Evolutionary conservation across 805 yeast species (phyloP), one percentile per base, ranked within the genome.

Genomic region (Metschnikowia lochheadii): DNA sequence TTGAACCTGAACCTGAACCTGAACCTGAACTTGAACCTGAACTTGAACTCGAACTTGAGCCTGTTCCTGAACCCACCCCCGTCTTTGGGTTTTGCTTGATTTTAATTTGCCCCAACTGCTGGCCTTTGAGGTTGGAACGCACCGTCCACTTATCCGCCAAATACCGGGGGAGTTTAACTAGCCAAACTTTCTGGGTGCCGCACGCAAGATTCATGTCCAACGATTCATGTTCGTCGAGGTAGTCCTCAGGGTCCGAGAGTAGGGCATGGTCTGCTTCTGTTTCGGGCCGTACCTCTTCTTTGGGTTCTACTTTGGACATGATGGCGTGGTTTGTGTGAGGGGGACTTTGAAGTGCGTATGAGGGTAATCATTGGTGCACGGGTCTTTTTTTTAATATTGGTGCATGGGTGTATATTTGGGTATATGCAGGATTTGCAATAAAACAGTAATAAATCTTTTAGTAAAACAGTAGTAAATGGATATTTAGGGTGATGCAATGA

Each of bases 161-260:
- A 62, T 89, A 89, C 62, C 88, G 83, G 1, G 99, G 98, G 62
- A 94, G 72, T 59, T 94, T 81, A 21, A 94, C 96, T 20, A 94
- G 74, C 99, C 98, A 94, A 39, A 94, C 84, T 58, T 89, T 89
- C 60, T 86, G 84, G 44, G 70, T 75, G 14, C 84, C 81, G 31
- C 75, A 72, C 1, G 75, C 54, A 46, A 90, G 68, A 63, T 90
- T 88, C 67, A 94, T 74, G 65, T 94, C 95, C 31, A 91, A 76
- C 13, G 88, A 77, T 68, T 86, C 96, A 59, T 85, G 75, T 53
- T 68, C 81, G 61, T 64, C 80, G 57, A 63, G 70, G 56, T 74
- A 74, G 49, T 74, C 75, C 53, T 73, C 77, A 37, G 78, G 75
- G 57, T 74, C 75, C 36, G 73, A 64, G 44, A 72, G 63, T 29